Evolutionary conservation across 192 early-diverging fungal species (phyloP).

Genomic region (Geranomyces michiganensis): DNA sequence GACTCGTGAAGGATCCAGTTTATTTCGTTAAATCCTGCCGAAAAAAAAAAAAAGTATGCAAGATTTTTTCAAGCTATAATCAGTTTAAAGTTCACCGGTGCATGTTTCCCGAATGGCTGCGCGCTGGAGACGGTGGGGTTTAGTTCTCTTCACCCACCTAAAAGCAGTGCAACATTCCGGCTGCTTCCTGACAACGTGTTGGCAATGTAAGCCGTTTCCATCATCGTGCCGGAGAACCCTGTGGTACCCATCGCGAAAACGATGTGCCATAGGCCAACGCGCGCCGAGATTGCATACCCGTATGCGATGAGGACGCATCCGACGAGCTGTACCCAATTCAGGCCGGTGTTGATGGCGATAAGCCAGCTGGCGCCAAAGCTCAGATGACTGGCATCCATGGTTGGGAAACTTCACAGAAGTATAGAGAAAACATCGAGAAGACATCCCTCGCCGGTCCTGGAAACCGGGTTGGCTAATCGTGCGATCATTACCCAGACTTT

Average conservation of each 20-base stretch:
- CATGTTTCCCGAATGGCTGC: too few species aligned
- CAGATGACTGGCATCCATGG: too few species aligned
- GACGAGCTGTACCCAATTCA: constrained; percentile 11
- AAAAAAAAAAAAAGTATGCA: not conserved
- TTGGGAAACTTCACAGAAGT: too few species aligned
- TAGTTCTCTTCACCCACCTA: too few species aligned
- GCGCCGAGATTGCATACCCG: not conserved
- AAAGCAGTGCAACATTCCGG: not conserved
- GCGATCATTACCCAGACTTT: too few species aligned
- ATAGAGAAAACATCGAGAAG: too few species aligned
- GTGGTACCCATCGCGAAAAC: not conserved
- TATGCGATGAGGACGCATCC: not conserved
- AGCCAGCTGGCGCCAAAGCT: constrained; percentile 4
- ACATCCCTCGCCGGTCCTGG: too few species aligned
- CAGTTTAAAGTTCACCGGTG: too few species aligned
- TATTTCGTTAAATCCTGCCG: constrained; percentile 8
- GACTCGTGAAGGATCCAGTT: constrained; percentile 8
- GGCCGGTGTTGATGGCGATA: not conserved
- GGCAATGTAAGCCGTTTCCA: constrained; percentile 5
- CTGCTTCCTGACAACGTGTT: not conserved
- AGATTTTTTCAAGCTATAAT: too few species aligned
- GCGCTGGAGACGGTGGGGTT: too few species aligned
- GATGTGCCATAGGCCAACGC: not conserved
- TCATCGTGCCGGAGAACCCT: not conserved
- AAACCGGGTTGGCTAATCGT: too few species aligned